Conservation (phyloP, 2,329 filamentous ascomycete species). For the Bipolaris zeicola region DNA sequence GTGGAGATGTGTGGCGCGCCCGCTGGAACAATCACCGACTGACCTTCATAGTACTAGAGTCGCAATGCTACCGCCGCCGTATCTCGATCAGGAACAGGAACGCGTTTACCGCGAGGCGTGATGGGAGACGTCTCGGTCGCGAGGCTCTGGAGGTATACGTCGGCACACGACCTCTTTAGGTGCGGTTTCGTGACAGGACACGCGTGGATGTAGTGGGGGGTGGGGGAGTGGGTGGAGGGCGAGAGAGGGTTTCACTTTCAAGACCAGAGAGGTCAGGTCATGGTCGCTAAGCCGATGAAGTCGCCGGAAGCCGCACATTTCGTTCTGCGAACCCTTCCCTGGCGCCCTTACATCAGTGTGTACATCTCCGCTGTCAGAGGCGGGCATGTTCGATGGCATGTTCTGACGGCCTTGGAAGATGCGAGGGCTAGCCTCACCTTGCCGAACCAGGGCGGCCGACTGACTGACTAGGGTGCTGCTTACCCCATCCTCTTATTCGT, state of each 20-base stretch:
- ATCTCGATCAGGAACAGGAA: constrained; percentile 16
- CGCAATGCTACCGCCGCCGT: constrained; percentile 29
- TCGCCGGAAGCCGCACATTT: constrained; percentile 23
- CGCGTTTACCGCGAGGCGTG: constrained; percentile 27
- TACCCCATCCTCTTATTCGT: constrained; percentile 34
- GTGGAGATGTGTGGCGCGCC: constrained; percentile 11
- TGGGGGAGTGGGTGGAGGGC: constrained; percentile 22
- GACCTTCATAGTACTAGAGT: constrained; percentile 42
- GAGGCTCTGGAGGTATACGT: constrained; percentile 17
- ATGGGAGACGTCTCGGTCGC: constrained; percentile 17
- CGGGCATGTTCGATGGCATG: constrained; percentile 35
- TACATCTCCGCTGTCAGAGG: constrained; percentile 26
- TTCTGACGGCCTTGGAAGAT: constrained; percentile 36
- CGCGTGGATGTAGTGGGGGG: constrained; percentile 32
- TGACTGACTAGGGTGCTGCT: constrained; percentile 29
- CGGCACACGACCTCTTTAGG: constrained; percentile 32
- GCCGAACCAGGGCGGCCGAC: constrained; percentile 24
- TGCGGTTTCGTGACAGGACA: constrained; percentile 31
- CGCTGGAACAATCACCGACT: constrained; percentile 41
- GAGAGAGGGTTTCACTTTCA: constrained; percentile 34
- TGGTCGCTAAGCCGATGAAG: constrained; percentile 25
- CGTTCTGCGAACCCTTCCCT: constrained; percentile 18
- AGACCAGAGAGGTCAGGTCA: constrained; percentile 14
- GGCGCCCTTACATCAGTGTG: constrained; percentile 25
- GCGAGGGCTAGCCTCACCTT: constrained; percentile 40